Base-by-base conservation (phyloP, 2,329 filamentous ascomycete species). In the Coniochaeta sp. region DNA sequence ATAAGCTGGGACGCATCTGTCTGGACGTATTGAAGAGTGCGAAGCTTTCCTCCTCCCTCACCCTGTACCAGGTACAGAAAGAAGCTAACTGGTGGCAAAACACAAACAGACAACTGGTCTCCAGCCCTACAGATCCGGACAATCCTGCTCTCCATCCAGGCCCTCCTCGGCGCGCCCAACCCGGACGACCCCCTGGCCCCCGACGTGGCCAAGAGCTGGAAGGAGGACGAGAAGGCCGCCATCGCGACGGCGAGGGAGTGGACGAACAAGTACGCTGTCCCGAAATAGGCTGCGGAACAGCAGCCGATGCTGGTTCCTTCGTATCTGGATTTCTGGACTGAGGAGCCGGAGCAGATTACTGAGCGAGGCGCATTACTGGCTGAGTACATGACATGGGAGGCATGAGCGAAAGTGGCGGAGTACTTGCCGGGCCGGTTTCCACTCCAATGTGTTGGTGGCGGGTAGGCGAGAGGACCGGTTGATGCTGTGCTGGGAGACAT, bases 181-280 rank as follows among this genome's bases (percentile, higher is more conserved):
- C 94, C 95, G 27, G 94, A 99, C 64, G 94, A 99, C 65, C 95
- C 94, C n/a, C 82, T 99, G 38, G 95, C 94, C 48, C 95, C 96
- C 65, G 92, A 99, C 59, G 94, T 99, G 38, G 94, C 94, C 31
- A 95, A 97, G 76, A 86, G 87, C 65, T 99, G 94, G 94, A 96
- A 97, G 75, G 91, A 97, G 64, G 86, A 99, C 64, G 89, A 97
- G 71, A 84, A 85, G 57, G 89, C 89, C 47, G 94, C 94, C 22
- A 97, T 99, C 62, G 84, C 87, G 58, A 97, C 91, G 7, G 92
- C 92, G 14, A 86, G 81, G 64, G 90, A 96, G 64, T 97, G 94
- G 92, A 97, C 94, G 12, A 78, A 79, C 67, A 85, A 86, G 61
- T 89, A 94, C 66, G 91, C 91, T 48, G 79, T 78, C 66, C 72